Evolutionary conservation across 805 yeast species (phyloP).

Genomic region (Pichia deserticola): DNA sequence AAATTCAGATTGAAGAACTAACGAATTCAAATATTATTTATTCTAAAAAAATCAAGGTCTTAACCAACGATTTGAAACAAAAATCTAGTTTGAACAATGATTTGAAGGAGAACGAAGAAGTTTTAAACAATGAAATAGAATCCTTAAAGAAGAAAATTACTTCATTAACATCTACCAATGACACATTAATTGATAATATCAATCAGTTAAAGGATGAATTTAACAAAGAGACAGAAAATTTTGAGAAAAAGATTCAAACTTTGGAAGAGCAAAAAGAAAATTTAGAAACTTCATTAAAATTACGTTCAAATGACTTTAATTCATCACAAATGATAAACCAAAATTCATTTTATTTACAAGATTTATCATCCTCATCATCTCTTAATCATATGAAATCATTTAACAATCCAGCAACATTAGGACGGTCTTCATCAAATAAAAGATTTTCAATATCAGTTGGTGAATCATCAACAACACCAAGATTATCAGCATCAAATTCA

Average conservation of each 20-base stretch:
- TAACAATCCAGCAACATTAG: constrained; percentile 10
- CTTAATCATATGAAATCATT: constrained; percentile 12
- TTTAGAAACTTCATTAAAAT: constrained; percentile 11
- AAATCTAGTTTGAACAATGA: constrained; percentile 24
- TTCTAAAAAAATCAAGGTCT: constrained; percentile 23
- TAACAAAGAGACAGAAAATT: constrained; percentile 18
- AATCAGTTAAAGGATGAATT: constrained; percentile 21
- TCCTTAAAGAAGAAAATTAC: constrained; percentile 13
- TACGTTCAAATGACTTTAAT: constrained; percentile 6
- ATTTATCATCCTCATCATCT: constrained; percentile 23
- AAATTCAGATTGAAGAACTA: constrained; percentile 36
- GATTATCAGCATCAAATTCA: constrained; percentile 11
- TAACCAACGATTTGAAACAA: constrained; percentile 32
- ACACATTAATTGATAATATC: constrained; percentile 16
- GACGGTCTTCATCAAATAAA: constrained; percentile 23
- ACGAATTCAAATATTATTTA: constrained; percentile 24
- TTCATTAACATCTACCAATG: constrained; percentile 18
- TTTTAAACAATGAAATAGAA: constrained; percentile 19
- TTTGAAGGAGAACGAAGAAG: constrained; percentile 18
- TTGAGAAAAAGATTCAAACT: constrained; percentile 20
- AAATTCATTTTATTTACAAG: constrained; percentile 25
- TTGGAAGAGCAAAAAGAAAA: constrained; percentile 25
- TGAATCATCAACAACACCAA: constrained; percentile 43
- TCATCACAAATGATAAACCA: constrained; percentile 2
- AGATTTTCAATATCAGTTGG: constrained; percentile 32